Conservation (phyloP, 371 early-diverging fungal genomes). For the Mucor irregularis region DNA sequence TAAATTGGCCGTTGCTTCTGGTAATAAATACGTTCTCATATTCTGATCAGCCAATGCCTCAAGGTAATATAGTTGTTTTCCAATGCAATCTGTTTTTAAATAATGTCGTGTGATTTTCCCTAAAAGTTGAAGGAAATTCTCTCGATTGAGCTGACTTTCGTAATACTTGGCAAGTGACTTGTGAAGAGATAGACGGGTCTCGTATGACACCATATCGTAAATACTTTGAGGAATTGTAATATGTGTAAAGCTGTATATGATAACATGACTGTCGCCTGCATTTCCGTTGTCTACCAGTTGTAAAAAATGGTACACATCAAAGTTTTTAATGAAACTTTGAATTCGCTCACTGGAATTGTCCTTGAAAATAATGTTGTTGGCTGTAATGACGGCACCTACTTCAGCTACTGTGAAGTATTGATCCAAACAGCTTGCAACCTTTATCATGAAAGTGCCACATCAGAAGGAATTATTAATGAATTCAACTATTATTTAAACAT, state of each 20-base stretch:
- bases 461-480: too few species aligned
- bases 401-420: constrained; percentile 54
- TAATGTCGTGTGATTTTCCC: constrained; percentile 58
- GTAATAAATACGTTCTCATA: constrained; percentile 52
- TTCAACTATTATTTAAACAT: constrained; percentile 1
- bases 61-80: constrained; percentile 58
- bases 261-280: constrained; percentile 23
- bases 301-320: constrained; percentile 54
- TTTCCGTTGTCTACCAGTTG: constrained; percentile 29
- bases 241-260: constrained; percentile 48
- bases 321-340: constrained; percentile 29
- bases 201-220: constrained; percentile 60
- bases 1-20: constrained; percentile 51
- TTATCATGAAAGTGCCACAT: too few species aligned
- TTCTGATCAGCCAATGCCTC: constrained; percentile 53
- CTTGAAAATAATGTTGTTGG: constrained; percentile 33
- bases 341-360: constrained; percentile 25
- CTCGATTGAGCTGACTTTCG: constrained; percentile 46
- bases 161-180: constrained; percentile 54
- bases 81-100: constrained; percentile 49
- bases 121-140: constrained; percentile 47
- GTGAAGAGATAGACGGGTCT: constrained; percentile 52
- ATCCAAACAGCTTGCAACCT: constrained; percentile 60
- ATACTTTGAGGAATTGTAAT: constrained; percentile 55
- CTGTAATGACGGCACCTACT: constrained; percentile 42